Base-by-base conservation (phyloP, 2,329 filamentous ascomycete species). In the Fusarium succisae region DNA sequence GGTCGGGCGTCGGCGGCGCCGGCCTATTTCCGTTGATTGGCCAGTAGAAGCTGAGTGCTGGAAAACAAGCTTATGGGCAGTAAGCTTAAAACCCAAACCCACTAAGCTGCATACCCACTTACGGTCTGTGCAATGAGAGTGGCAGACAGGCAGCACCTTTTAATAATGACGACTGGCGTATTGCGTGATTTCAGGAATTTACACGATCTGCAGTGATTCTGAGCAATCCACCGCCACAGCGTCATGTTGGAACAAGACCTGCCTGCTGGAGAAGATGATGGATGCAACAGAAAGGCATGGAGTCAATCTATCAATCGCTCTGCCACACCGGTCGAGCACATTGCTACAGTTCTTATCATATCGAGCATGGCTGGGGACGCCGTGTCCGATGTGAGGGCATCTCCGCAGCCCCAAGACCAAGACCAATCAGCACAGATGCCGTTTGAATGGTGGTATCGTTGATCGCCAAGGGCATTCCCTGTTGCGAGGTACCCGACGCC, bases 11-110 rank as follows among this genome's bases (percentile, higher is more conserved):
- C 32, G 66, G 50, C 20, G 66, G 57, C 37, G 48, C 64, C 65
- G 56, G 55, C 24, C 32, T 63, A 55, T 69, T 69, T 37, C 65
- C 43, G 48, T 38, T 55, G 15, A 38, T n/a, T 28, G 20, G 44
- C 65, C 66, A 69, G 66, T 69, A 55, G 56, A 63, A 69, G 64
- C 66, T 58, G 18, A 57, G 38, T 22, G 43, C 24, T n/a, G 10
- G n/a, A 70, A 70, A 65, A 70, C 67, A 70, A 70, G 66, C 67
- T 70, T 70, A 69, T 50, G 32, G n/a, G 6, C 50, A 47, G 67
- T 70, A 70, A 70, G 67, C 67, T 70, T 70, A 70, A 70, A 70
- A 53, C 44, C 37, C n/a, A 44, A 57, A 59, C 24, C 45, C 13
- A 38, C 37, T 66, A 51, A 24, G 18, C 2, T 15, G 10, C 28